Evolutionary conservation across 345 rosid species (phyloP).

Genomic region (Gossypium ekmanianum): DNA sequence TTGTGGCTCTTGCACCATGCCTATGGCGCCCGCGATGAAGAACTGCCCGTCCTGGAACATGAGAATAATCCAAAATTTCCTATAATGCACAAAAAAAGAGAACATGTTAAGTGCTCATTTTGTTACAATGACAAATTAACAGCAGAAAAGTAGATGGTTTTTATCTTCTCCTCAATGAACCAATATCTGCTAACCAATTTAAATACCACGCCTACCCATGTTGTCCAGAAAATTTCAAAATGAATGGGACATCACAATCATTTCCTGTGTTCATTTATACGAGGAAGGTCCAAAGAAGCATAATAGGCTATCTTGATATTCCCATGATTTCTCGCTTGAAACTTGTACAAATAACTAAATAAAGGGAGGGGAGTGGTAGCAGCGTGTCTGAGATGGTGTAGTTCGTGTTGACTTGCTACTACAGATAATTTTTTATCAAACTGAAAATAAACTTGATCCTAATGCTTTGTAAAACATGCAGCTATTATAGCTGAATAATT

Average conservation of each 20-base stretch:
- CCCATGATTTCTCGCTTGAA: neutral
- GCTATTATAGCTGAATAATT: neutral
- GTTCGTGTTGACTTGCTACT: neutral
- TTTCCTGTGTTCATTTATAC: neutral
- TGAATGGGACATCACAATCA: neutral
- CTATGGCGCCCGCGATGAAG: conserved; percentile 95
- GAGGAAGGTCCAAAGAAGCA: neutral
- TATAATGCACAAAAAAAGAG: conserved; percentile 21
- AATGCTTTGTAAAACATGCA: neutral
- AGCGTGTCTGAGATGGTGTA: neutral
- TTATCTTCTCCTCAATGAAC: neutral
- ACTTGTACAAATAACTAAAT: neutral
- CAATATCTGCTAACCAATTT: neutral
- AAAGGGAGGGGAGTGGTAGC: neutral
- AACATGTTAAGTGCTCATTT: neutral
- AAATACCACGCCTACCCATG: neutral
- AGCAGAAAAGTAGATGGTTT: neutral
- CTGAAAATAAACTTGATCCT: neutral
- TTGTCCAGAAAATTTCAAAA: neutral
- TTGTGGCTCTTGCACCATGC: conserved; percentile 96
- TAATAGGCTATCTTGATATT: neutral
- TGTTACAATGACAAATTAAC: neutral
- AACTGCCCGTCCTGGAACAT: conserved; percentile 76
- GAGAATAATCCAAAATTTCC: conserved; percentile 79
- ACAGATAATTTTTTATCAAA: neutral